A percentile compares a stretch with the other conserved stretches of the same genome.
Conservation (phyloP, 805 yeast genomes). For the Pichia nanzhaoensis region DNA sequence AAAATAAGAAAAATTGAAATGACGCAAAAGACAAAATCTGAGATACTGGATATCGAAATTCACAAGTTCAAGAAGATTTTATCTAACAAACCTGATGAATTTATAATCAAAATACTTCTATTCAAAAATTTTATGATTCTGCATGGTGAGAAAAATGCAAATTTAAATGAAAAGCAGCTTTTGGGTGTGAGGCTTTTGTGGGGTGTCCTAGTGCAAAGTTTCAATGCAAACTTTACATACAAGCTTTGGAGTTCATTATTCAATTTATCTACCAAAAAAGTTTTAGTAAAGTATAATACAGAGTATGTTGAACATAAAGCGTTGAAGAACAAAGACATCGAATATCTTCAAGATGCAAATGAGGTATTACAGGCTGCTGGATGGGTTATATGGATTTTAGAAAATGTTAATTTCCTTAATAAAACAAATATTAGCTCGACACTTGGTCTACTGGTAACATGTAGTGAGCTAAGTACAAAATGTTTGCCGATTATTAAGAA, state of each 20-base stretch:
- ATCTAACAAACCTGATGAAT: constrained; percentile 2
- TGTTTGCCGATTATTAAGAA: constrained; percentile 2
- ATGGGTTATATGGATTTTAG: constrained; percentile 13
- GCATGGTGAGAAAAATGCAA: constrained; percentile 15
- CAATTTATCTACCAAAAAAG: constrained; percentile 9
- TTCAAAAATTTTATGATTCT: constrained; percentile 30
- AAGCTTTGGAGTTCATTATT: constrained; percentile 17
- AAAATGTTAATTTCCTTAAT: constrained; percentile 15
- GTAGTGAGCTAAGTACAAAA: constrained; percentile 5
- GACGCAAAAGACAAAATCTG: constrained; percentile 38
- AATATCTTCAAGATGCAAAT: constrained; percentile 6
- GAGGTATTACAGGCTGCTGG: constrained; percentile 8
- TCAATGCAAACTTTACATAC: constrained; percentile 15
- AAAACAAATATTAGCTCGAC: constrained; percentile 11
- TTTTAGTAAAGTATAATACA: constrained; percentile 4
- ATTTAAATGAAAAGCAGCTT: constrained; percentile 21
- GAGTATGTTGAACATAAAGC: constrained; percentile 1
- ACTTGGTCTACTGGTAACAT: constrained; percentile 10
- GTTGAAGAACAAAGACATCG: background rate
- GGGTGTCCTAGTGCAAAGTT: constrained; percentile 23
- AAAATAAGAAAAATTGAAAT: constrained; percentile 41
- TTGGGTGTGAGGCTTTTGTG: constrained; percentile 27
- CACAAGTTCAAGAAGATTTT: background rate
- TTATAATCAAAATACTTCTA: constrained; percentile 25
- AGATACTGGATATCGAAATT: constrained; percentile 22